A percentile compares a stretch with the other conserved stretches of the same genome.
Evolutionary conservation across 345 rosid species (phyloP).

Genomic region (Orychophragmus violaceus): DNA sequence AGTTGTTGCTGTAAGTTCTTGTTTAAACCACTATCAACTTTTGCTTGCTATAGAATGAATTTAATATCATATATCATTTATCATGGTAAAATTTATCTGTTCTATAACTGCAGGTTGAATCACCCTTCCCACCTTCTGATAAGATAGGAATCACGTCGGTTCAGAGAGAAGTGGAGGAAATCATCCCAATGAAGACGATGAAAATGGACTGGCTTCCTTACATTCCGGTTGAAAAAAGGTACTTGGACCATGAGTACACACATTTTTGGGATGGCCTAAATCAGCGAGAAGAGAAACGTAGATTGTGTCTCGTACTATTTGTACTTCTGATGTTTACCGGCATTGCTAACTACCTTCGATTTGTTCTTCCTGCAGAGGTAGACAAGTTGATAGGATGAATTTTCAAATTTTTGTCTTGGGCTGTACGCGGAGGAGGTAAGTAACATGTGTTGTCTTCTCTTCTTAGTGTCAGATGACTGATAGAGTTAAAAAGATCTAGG

Average conservation of each 20-base stretch:
- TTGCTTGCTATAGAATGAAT: background rate
- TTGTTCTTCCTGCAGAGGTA: slow-evolving; percentile 49
- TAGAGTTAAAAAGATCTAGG: background rate
- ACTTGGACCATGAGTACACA: background rate
- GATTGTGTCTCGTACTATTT: background rate
- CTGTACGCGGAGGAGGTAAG: slow-evolving; percentile 85
- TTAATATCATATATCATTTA: background rate
- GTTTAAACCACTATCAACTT: background rate
- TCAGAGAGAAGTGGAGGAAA: slow-evolving; percentile 93
- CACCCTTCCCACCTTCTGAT: slow-evolving; percentile 96
- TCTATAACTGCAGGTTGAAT: slow-evolving; percentile 53
- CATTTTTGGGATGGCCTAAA: slow-evolving; percentile 10
- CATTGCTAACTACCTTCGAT: slow-evolving; percentile 14
- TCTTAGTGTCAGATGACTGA: background rate
- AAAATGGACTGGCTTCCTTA: slow-evolving; percentile 99
- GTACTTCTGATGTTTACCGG: background rate
- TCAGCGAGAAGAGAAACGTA: background rate
- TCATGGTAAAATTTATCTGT: background rate
- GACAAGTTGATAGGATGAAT: slow-evolving; percentile 70
- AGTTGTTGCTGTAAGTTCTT: slow-evolving; percentile 77
- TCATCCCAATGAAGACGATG: slow-evolving; percentile 97
- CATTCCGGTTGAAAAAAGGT: slow-evolving; percentile 84
- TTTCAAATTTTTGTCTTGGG: slow-evolving; percentile 64
- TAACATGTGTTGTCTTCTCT: background rate
- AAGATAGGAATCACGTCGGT: slow-evolving; percentile 94